These are phyloP conservation scores for Eremochloa ophiuroides DNA, from an alignment of 176 grass and related monocot species.

Conservation along the genomic window DNA sequence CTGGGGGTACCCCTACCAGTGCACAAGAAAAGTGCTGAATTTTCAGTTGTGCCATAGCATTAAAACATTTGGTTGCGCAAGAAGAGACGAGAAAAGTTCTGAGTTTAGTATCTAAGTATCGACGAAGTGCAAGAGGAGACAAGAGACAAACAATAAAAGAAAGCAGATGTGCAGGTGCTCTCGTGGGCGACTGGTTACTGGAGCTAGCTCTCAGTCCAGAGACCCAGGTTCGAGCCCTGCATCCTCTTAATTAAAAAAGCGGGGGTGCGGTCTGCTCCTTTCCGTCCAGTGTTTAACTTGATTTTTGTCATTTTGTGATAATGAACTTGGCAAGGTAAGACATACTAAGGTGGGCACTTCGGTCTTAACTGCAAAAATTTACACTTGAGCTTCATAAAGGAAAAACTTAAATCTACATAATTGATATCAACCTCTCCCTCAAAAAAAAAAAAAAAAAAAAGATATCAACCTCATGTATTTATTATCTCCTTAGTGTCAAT, in stretches of 20 bases:
- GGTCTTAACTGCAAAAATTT: constrained; percentile 1
- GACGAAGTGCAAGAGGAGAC: neutral
- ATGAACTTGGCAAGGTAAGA: neutral
- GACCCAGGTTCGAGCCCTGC: too few species aligned
- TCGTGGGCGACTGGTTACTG: too few species aligned
- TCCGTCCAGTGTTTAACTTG: too few species aligned
- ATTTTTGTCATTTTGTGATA: neutral
- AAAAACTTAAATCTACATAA: neutral
- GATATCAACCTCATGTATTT: neutral
- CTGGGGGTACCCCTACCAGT: neutral
- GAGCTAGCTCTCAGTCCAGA: too few species aligned
- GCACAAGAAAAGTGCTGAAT: neutral
- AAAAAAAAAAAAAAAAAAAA: too few species aligned
- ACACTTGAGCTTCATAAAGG: neutral
- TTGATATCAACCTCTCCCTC: constrained; percentile 2
- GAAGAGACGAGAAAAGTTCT: neutral
- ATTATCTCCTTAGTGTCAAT: neutral
- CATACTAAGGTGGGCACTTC: neutral
- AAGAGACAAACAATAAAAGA: neutral
- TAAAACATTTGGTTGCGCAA: neutral
- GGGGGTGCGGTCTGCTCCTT: too few species aligned
- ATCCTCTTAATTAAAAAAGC: too few species aligned
- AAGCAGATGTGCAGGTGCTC: too few species aligned
- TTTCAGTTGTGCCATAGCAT: neutral
- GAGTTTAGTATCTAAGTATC: neutral